These are phyloP conservation scores for Xylariomycetidae sp. DNA, from an alignment of 2,329 filamentous ascomycete species.

Conservation along the genomic window DNA sequence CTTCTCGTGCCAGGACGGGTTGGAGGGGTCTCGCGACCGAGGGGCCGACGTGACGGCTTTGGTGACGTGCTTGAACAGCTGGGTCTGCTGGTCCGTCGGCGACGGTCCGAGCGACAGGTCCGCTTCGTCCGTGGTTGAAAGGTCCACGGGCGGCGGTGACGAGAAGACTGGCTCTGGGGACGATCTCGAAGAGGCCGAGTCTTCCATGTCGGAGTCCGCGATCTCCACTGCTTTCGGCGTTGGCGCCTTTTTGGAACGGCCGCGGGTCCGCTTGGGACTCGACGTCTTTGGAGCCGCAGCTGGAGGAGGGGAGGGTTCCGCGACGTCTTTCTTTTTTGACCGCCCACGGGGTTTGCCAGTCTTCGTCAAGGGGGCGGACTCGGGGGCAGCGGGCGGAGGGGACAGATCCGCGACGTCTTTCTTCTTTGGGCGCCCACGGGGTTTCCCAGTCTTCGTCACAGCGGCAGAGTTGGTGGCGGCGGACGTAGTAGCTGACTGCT, in stretches of 20 bases:
- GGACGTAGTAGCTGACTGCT: slow-evolving; percentile 2
- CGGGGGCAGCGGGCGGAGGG: background rate
- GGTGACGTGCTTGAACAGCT: slow-evolving; percentile 48
- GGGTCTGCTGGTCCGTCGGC: slow-evolving; percentile 35
- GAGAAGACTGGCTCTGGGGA: slow-evolving; percentile 36
- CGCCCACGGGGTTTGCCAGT: slow-evolving; percentile 6
- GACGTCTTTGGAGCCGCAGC: slow-evolving; percentile 3
- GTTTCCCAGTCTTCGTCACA: slow-evolving; percentile 26
- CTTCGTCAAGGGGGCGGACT: slow-evolving; percentile 1
- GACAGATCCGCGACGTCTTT: slow-evolving; percentile 8
- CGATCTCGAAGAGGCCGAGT: slow-evolving; percentile 27
- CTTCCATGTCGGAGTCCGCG: slow-evolving; percentile 41
- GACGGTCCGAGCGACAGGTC: slow-evolving; percentile 38
- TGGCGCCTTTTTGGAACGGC: slow-evolving; percentile 24
- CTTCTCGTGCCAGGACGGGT: slow-evolving; percentile 80
- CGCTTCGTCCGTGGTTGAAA: slow-evolving; percentile 37
- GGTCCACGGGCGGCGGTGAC: slow-evolving; percentile 34
- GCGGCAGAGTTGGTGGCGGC: slow-evolving; percentile 4
- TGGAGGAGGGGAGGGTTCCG: slow-evolving; percentile 5
- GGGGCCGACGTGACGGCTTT: slow-evolving; percentile 47
- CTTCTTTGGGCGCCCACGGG: slow-evolving; percentile 39
- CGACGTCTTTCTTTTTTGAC: background rate
- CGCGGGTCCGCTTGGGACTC: slow-evolving; percentile 16
- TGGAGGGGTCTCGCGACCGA: slow-evolving; percentile 39
- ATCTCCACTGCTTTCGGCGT: slow-evolving; percentile 36